Percentiles rank a stretch among this genome's conserved stretches.
phyloP scores from a whole-genome alignment of 768 basidiomycete genomes.

The Boletus huronensis region DNA sequence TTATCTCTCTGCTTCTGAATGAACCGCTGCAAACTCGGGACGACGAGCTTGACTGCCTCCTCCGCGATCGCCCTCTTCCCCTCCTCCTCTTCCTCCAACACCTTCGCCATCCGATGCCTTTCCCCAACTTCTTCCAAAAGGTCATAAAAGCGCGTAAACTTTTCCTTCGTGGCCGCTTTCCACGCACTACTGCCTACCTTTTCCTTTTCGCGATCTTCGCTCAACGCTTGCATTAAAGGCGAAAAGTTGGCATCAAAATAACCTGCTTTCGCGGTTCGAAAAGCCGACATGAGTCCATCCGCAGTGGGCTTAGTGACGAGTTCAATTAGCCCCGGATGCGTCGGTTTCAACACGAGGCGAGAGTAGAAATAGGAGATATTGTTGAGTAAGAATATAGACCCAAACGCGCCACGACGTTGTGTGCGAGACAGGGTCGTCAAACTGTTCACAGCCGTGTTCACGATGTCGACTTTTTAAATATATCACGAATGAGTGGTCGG shows the following conservation, averaged over 20 bases:
- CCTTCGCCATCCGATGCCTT: constrained; percentile 62
- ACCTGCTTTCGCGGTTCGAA: constrained; percentile 76
- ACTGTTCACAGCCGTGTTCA: constrained; percentile 58
- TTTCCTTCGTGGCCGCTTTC: constrained; percentile 72
- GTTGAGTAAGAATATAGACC: constrained; percentile 76
- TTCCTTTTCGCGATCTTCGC: constrained; percentile 45
- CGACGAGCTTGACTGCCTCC: constrained; percentile 72
- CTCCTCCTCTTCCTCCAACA: constrained; percentile 68
- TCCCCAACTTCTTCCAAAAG: constrained; percentile 76
- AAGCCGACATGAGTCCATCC: constrained; percentile 63
- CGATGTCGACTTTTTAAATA: constrained; percentile 60
- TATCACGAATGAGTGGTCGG: neutral
- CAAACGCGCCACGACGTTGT: constrained; percentile 59
- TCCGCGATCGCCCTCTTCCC: constrained; percentile 59
- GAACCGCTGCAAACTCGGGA: constrained; percentile 72
- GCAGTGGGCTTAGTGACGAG: constrained; percentile 60
- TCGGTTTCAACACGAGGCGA: constrained; percentile 52
- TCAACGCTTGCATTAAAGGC: constrained; percentile 62
- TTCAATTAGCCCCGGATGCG: constrained; percentile 41
- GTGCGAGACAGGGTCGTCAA: constrained; percentile 61
- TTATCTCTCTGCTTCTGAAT: constrained; percentile 73
- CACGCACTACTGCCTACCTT: constrained; percentile 42
- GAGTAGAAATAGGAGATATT: constrained; percentile 69
- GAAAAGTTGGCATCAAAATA: constrained; percentile 85
- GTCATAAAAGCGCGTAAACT: constrained; percentile 79